phyloP scores from a whole-genome alignment of 176 grass and related monocot genomes.

The Eragrostis curvula region DNA sequence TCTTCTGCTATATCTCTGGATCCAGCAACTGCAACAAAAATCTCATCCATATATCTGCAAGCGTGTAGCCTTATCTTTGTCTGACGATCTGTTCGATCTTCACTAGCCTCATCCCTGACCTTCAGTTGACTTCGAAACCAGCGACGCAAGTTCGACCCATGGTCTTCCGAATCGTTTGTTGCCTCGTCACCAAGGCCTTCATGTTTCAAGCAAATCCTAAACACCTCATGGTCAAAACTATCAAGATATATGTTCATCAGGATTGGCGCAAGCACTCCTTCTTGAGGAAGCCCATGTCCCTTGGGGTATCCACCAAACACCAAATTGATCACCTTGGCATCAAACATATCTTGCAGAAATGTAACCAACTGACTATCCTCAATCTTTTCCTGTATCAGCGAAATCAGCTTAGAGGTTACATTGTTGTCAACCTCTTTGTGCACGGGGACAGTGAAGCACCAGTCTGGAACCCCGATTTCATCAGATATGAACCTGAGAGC shows the following conservation, averaged over 20 bases:
- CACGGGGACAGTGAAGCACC: conserved; percentile 84
- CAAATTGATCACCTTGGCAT: conserved; percentile 80
- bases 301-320: conserved; percentile 89
- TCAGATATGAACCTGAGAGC: conserved; percentile 68
- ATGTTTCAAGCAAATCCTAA: conserved; percentile 82
- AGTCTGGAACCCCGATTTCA: conserved; percentile 72
- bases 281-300: conserved; percentile 87
- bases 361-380: conserved; percentile 56
- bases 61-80: conserved; percentile 56
- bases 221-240: conserved; percentile 76
- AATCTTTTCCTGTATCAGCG: conserved; percentile 75
- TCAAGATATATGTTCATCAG: conserved; percentile 96
- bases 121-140: conserved; percentile 91
- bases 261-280: conserved; percentile 86
- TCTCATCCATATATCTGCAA: conserved; percentile 96
- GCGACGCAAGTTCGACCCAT: conserved; percentile 63
- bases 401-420: conserved; percentile 68
- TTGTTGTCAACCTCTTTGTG: conserved; percentile 67
- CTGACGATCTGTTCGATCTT: conserved; percentile 30
- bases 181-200: conserved; percentile 64
- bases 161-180: conserved; percentile 27
- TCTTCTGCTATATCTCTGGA: conserved; percentile 61
- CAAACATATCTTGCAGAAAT: conserved; percentile 82
- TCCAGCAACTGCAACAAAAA: conserved; percentile 84
- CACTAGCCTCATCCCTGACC: conserved; percentile 41